These are phyloP conservation scores for Cladosporium sphaerospermum DNA, from an alignment of 2,329 filamentous ascomycete genomes.

Conservation along the genomic window DNA sequence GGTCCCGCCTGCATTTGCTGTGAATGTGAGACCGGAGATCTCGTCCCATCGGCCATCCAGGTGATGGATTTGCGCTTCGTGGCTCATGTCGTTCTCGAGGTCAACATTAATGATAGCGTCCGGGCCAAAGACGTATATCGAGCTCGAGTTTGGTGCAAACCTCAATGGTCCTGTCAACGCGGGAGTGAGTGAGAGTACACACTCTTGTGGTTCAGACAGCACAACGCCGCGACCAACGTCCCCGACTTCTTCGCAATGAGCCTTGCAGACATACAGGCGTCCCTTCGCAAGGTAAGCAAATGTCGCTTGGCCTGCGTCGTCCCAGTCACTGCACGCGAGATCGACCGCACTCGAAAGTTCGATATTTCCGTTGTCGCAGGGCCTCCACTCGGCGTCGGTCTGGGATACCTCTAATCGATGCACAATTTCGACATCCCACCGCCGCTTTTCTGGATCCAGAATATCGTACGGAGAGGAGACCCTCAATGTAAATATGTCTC, in stretches of 20 bases:
- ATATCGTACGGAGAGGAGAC: conserved; percentile 34
- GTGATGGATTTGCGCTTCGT: conserved; percentile 24
- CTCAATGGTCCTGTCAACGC: conserved; percentile 17
- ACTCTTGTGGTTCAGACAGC: conserved; percentile 1
- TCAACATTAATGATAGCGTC: conserved; percentile 22
- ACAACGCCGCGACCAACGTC: background rate
- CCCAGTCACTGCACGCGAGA: conserved; percentile 15
- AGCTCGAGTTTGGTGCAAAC: conserved; percentile 14
- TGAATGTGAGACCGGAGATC: conserved; percentile 32
- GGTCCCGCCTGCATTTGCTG: conserved; percentile 12
- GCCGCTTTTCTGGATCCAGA: conserved; percentile 1
- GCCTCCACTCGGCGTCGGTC: too few species aligned
- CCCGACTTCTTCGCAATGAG: background rate
- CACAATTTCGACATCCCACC: conserved; percentile 17
- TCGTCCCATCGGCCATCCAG: conserved; percentile 39
- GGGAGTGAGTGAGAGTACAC: background rate
- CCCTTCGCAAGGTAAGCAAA: background rate
- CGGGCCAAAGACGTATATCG: conserved; percentile 29
- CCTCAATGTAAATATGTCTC: conserved; percentile 33
- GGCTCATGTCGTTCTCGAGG: conserved; percentile 21
- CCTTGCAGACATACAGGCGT: background rate
- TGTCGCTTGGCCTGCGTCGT: background rate
- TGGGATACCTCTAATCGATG: conserved; percentile 4
- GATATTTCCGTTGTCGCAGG: background rate
- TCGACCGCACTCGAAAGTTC: background rate